A percentile compares a stretch with the other conserved stretches of the same genome.
phyloP scores from a whole-genome alignment of 345 rosid genomes.

The Nephelium lappaceum region DNA sequence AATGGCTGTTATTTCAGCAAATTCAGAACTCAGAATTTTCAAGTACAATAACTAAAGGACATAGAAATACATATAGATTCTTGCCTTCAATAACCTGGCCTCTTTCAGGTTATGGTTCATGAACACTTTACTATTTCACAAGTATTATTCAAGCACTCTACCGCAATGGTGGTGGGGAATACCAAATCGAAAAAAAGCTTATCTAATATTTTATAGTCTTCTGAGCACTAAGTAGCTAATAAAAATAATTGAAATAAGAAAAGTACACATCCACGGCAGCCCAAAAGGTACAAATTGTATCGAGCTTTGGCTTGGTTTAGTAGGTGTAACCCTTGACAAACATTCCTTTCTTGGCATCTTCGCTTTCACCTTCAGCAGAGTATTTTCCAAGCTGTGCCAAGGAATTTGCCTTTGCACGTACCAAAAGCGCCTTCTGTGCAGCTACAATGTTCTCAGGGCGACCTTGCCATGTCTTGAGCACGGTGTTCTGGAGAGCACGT shows the following conservation, averaged over 20 bases:
- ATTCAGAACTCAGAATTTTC: conserved; percentile 1
- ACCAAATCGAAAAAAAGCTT: background rate
- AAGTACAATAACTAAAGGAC: background rate
- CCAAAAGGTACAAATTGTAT: background rate
- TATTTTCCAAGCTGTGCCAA: conserved; percentile 93
- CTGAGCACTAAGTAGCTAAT: background rate
- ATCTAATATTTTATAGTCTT: conserved; percentile 8
- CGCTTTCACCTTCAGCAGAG: conserved; percentile 81
- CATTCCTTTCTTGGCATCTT: conserved; percentile 96
- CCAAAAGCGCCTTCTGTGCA: conserved; percentile 83
- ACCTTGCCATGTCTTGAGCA: conserved; percentile 98
- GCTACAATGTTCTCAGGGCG: conserved; percentile 74
- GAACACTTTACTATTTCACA: background rate
- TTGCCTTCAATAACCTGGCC: background rate
- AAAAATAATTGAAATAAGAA: background rate
- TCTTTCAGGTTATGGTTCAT: background rate
- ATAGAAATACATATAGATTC: conserved; percentile 1
- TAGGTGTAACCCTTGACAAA: conserved; percentile 96
- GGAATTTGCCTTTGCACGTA: conserved; percentile 95
- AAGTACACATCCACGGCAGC: background rate
- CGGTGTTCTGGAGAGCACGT: conserved; percentile 92
- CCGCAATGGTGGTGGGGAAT: background rate
- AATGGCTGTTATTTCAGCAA: background rate
- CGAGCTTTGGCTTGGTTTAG: conserved; percentile 31
- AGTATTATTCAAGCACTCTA: conserved; percentile 25